Evolutionary conservation across 2,329 filamentous ascomycete genomes (phyloP), one percentile per base, ranked within the genome.

Genomic region (Claviceps capensis): DNA sequence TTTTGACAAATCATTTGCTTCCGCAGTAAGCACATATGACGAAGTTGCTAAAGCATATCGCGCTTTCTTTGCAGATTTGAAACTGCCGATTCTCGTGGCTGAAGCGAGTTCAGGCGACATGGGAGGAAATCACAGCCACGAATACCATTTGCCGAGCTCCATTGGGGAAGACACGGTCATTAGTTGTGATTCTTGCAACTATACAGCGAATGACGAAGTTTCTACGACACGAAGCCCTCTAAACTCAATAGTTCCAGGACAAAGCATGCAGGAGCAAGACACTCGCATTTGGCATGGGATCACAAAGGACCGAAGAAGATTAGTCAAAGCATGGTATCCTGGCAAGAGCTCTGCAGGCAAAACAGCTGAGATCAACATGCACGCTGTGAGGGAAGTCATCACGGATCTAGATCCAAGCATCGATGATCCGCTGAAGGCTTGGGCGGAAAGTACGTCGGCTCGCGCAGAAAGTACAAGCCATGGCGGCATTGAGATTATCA

Each of bases 21-120:
- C 78, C n/a, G 91, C 91, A 1, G 71, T 90, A n/a, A 69, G 78
- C 48, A 95, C 91, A 0, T 98, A 98, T 59, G 68, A 79, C 6
- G 70, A 82, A 43, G 88, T 95, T 2, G 80, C 85, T 48, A 65
- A 67, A 40, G 85, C 85, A 1, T 98, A 98, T 64, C 74, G 73
- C 13, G 75, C 75, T 17, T 78, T 98, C 49, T 94, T 98, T 60
- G 71, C 86, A 45, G 87, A 94, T 53, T 72, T 98, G 37, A 88
- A 84, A 58, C 66, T 98, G 14, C 88, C 88, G 0, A 88, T 93
- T 58, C 67, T 95, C 0, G 83, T 94, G 19, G 91, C 91, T 1
- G 82, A 88, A 59, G 93, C 93, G 6, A 90, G 90, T 65, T 96
- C 91, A 1, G 93, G 93, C n/a, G 87, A 88, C 58, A 98, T 98